Evolutionary conservation across 768 basidiomycete species (phyloP).

Genomic region (Pulveroboletus sp.): DNA sequence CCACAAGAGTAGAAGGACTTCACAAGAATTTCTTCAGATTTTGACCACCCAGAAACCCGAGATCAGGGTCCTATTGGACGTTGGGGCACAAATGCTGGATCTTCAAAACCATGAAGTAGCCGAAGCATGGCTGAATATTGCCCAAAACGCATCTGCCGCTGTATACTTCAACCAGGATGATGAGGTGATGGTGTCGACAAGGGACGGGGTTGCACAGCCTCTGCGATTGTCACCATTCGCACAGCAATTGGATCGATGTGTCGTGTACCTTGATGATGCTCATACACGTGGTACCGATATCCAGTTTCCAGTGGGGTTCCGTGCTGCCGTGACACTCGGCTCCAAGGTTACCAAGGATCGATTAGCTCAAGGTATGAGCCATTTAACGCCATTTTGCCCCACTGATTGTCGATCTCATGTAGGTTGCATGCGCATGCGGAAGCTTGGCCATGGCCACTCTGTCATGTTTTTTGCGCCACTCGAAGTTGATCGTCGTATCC

Average conservation of each 20-base stretch:
- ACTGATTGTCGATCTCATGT: not conserved
- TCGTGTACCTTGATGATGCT: constrained; percentile 53
- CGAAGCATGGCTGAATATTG: constrained; percentile 10
- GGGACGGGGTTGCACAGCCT: not conserved
- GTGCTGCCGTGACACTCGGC: no score
- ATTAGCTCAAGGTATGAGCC: constrained; percentile 40
- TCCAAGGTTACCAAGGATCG: constrained; percentile 45
- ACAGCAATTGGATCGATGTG: no score
- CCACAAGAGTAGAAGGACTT: constrained; percentile 11
- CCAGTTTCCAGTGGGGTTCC: constrained; percentile 40
- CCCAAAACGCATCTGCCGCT: constrained; percentile 34
- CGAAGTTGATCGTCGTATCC: not conserved
- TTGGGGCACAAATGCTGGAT: constrained; percentile 56
- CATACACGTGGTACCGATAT: constrained; percentile 50
- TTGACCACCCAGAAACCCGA: constrained; percentile 31
- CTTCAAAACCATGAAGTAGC: constrained; percentile 40
- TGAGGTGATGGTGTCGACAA: not conserved
- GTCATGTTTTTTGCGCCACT: not conserved
- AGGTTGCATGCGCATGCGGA: not conserved
- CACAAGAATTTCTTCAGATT: constrained; percentile 27
- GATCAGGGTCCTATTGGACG: no score
- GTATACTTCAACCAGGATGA: constrained; percentile 43
- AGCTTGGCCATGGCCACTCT: not conserved
- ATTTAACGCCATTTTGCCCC: no score
- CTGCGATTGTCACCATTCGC: no score